These are phyloP conservation scores for Dictyostelium intermedium DNA, from an alignment of 78 protist species.

Conservation along the genomic window DNA sequence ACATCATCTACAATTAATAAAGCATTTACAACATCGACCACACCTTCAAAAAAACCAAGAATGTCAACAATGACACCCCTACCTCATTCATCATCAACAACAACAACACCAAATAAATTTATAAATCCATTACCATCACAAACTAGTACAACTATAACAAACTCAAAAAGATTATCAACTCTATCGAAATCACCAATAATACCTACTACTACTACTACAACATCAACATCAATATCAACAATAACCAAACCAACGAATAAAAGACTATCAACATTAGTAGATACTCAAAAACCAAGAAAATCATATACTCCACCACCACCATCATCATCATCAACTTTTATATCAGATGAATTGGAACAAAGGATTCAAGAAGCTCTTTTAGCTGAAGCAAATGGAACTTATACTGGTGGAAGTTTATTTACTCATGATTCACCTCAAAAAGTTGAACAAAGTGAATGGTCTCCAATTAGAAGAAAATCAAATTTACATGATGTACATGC, in stretches of 20 bases:
- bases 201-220: neutral
- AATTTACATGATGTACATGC: conserved; percentile 2
- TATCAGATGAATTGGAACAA: neutral
- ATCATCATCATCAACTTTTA: neutral
- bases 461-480: conserved; percentile 10
- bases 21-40: conserved; percentile 1
- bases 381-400: neutral
- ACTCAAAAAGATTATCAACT: neutral
- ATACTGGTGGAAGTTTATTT: neutral
- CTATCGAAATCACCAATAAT: neutral
- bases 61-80: neutral
- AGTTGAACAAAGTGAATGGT: conserved; percentile 3
- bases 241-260: neutral
- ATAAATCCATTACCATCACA: neutral
- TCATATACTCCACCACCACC: neutral
- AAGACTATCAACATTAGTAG: neutral
- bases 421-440: neutral
- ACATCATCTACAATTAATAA: neutral
- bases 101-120: neutral
- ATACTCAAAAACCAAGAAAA: neutral
- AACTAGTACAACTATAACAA: neutral
- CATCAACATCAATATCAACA: neutral
- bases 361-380: conserved; percentile 2
- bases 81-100: neutral
- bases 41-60: conserved; percentile 5